Evolutionary conservation across 225 moss, liverwort and hornwort genomes (phyloP), one percentile per base, ranked within the genome.

Genomic region (Asterella californica): DNA sequence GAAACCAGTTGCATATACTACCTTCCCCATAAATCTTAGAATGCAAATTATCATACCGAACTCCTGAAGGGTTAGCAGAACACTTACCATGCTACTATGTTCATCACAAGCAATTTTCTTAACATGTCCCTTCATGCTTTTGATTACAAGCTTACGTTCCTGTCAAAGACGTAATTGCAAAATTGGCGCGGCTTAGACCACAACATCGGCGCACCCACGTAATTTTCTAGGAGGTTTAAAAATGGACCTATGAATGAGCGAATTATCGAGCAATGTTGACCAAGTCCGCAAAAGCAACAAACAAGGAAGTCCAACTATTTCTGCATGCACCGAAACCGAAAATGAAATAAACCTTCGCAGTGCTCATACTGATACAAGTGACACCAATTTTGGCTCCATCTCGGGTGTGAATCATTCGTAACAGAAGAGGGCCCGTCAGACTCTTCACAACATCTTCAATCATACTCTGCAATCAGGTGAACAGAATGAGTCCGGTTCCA

Each of bases 341-440:
- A 10, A 70, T 17, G 12, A 8, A 45, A 15, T 45, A 21, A 42
- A 71, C 96, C 96, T 99, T 99, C n/a, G 92, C 93, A 68, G 91
- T 93, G 46, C 99, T 92, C 77, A 87, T 88, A 82, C 89, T 88
- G 48, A 99, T 90, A 87, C 99, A 99, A 15, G 88, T 91, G 66
- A 95, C 92, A 81, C 89, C 99, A 34, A 99, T 86, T 84, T 88
- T 95, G 25, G 93, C 99, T 84, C 99, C 99, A 81, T 99, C 99
- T 22, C 87, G 88, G 3, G 95, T 99, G 79, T 99, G 99, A 82
- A 95, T 86, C 93, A 99, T 99, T 71, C 99, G 92, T 27, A 99
- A 88, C 72, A 99, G 82, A 84, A 95, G 87, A 24, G 80, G 90
- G 55, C 99, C 91, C 19, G 95, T 90, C 36, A 99, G 90, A 81